Conservation (phyloP, 2,329 filamentous ascomycete species). For the Shiraia bambusicola region DNA sequence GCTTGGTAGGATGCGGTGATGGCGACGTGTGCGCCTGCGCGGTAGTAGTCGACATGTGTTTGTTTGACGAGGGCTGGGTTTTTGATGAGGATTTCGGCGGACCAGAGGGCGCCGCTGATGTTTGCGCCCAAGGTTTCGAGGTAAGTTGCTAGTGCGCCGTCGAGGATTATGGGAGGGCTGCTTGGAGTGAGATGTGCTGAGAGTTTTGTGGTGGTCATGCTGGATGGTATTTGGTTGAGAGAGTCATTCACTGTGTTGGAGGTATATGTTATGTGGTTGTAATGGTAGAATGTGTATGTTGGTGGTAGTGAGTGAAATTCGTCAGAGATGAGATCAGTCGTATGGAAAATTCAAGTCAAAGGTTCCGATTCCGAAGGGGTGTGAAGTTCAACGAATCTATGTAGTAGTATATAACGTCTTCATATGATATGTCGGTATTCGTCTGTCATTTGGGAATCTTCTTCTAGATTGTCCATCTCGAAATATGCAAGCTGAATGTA, state of each 20-base stretch:
- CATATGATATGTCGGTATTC: too few species aligned
- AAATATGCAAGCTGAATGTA: too few species aligned
- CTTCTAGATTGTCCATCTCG: too few species aligned
- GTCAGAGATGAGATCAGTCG: too few species aligned
- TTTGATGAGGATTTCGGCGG: conserved; percentile 45
- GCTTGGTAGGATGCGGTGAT: conserved; percentile 54
- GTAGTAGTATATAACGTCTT: too few species aligned
- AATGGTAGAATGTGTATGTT: background rate
- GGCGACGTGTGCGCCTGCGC: conserved; percentile 49
- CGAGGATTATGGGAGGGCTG: conserved; percentile 43
- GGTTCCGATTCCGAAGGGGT: too few species aligned
- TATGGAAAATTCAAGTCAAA: too few species aligned
- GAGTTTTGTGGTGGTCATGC: conserved; percentile 6
- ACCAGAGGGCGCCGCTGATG: conserved; percentile 50
- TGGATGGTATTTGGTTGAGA: conserved; percentile 3
- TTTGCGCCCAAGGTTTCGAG: conserved; percentile 49
- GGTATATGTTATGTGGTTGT: background rate
- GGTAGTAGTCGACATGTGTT: conserved; percentile 50
- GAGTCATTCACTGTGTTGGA: background rate
- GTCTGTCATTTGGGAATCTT: too few species aligned
- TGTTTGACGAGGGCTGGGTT: conserved; percentile 46
- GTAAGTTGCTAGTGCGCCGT: conserved; percentile 52
- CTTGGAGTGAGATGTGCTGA: conserved; percentile 17
- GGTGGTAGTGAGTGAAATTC: too few species aligned
- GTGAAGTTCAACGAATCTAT: too few species aligned